These are phyloP conservation scores for Camellia oleifera DNA, from an alignment of 179 eudicot species.

Conservation along the genomic window DNA sequence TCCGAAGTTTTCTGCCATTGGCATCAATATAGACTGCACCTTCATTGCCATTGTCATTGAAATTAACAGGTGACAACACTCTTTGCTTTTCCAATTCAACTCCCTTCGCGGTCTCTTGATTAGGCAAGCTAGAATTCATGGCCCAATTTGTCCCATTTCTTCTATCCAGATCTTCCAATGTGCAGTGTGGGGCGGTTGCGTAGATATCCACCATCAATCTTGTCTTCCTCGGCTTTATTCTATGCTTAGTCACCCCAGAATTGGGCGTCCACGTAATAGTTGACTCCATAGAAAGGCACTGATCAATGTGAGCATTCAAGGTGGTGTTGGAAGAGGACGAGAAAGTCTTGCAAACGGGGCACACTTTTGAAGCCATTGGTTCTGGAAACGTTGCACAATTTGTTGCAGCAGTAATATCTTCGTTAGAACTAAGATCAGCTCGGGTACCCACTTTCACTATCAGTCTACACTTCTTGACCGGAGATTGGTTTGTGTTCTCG, in stretches of 20 bases:
- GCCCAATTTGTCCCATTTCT: slow-evolving; percentile 88
- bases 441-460: slow-evolving; percentile 40
- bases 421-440: slow-evolving; percentile 27
- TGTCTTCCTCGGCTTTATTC: slow-evolving; percentile 74
- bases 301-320: slow-evolving; percentile 97
- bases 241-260: slow-evolving; percentile 49
- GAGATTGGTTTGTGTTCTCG: slow-evolving; percentile 25
- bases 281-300: slow-evolving; percentile 76
- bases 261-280: slow-evolving; percentile 41
- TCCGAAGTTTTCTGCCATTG: slow-evolving; percentile 71
- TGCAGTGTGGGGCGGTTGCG: slow-evolving; percentile 62
- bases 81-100: slow-evolving; percentile 33
- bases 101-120: slow-evolving; percentile 33
- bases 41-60: slow-evolving; percentile 40
- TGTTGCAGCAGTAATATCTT: slow-evolving; percentile 26
- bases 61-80: slow-evolving; percentile 20
- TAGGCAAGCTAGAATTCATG: slow-evolving; percentile 34
- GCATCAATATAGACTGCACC: slow-evolving; percentile 78
- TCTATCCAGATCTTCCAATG: slow-evolving; percentile 87
- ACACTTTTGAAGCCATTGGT: slow-evolving; percentile 64
- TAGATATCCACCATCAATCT: slow-evolving; percentile 75
- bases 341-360: slow-evolving; percentile 88
- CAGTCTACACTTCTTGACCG: slow-evolving; percentile 51
- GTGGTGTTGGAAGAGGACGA: slow-evolving; percentile 92
- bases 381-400: slow-evolving; percentile 40